Evolutionary conservation across 495 filamentous ascomycete species (phyloP), one percentile per base, ranked within the genome.

Genomic region (Penicillium diatomitis): DNA sequence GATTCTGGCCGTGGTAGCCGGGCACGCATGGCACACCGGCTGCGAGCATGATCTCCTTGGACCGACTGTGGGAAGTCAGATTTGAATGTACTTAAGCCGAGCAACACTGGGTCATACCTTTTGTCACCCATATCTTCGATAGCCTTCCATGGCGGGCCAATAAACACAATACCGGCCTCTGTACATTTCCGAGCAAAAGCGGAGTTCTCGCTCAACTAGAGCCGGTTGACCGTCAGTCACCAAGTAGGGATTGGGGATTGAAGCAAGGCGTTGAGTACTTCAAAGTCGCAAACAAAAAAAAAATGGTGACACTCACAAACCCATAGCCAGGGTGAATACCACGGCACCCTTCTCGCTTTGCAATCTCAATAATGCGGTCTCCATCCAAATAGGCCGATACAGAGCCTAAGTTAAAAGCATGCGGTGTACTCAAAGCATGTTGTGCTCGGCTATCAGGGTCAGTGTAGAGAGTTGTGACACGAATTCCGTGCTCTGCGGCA

Each of bases 91-190:
- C 20, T 20, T 20, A 20, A 20, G 20, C 20, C 20, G 20, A 20
- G 20, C 20, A 20, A 20, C 20, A 20, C 20, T 20, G 20, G 20
- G 20, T 2, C 59, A 33, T 78, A 82, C 68, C 86, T 89, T 72
- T 99, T 99, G 63, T 96, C 88, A 37, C 92, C 92, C 92, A 99
- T 97, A 34, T 90, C 86, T 54, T 91, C 87, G 67, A 99, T 99
- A 5, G 94, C 94, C 51, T 83, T 76, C 67, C 85, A 86, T 32
- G 92, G 90, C 8, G 92, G 92, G 0, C 92, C 92, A 59, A 97
- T 95, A 60, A 99, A 99, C 35, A 89, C 82, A 41, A 99, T 71
- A 3, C 94, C 94, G 32, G 90, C 90, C 54, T 96, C 86, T 54
- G 82, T 85, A 60, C 90, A 96, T 69, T 87, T 84, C 51, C 80